phyloP scores from a whole-genome alignment of 2,329 filamentous ascomycete genomes.

The Lithohypha guttulata region DNA sequence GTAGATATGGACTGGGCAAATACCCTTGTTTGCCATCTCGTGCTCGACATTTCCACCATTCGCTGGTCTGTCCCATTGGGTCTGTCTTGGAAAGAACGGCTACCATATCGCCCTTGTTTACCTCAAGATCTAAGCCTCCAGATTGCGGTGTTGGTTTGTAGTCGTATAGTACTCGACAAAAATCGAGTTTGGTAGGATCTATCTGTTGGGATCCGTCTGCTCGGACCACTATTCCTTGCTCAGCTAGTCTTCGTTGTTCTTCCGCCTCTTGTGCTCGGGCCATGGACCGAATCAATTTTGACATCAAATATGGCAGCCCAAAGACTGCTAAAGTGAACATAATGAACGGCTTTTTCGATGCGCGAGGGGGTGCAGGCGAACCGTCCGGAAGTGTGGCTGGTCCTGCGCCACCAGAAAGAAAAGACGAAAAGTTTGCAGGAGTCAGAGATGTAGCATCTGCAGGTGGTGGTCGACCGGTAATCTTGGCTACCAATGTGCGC shows the following conservation, averaged over 20 bases:
- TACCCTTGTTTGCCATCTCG: conserved; percentile 86
- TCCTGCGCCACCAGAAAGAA: conserved; percentile 55
- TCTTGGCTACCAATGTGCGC: conserved; percentile 76
- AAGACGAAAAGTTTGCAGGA: conserved; percentile 79
- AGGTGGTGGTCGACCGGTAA: conserved; percentile 82
- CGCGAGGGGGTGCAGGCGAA: conserved; percentile 54
- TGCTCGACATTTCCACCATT: conserved; percentile 95
- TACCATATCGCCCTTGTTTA: conserved; percentile 90
- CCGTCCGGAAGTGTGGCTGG: conserved; percentile 51
- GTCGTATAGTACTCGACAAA: conserved; percentile 90
- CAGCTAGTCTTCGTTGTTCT: conserved; percentile 45
- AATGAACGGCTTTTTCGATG: conserved; percentile 88
- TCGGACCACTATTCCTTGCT: conserved; percentile 39
- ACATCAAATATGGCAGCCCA: conserved; percentile 91
- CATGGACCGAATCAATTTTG: conserved; percentile 80
- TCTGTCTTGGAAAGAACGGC: conserved; percentile 89
- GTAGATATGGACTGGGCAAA: conserved; percentile 80
- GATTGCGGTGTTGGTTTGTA: conserved; percentile 65
- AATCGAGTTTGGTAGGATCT: conserved; percentile 86
- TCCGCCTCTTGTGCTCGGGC: conserved; percentile 69
- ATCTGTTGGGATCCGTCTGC: conserved; percentile 40
- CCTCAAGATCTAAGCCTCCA: conserved; percentile 72
- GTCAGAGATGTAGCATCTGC: conserved; percentile 80
- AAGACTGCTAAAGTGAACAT: conserved; percentile 94
- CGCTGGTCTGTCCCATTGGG: conserved; percentile 78